These are phyloP conservation scores for Alternaria brassicicola DNA, from an alignment of 2,329 filamentous ascomycete genomes.

Conservation along the genomic window DNA sequence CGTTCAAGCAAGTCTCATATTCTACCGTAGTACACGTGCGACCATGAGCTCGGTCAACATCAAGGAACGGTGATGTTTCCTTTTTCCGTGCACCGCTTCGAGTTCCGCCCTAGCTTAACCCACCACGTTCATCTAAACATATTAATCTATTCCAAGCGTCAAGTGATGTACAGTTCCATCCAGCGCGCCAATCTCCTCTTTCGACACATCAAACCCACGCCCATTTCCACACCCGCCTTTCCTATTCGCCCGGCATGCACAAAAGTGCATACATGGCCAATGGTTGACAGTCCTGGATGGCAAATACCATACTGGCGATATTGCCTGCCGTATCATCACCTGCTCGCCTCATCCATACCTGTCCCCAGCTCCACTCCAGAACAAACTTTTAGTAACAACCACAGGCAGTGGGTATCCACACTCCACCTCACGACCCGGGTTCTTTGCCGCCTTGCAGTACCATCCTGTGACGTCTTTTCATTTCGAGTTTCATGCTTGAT, in stretches of 20 bases:
- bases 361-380: slow-evolving; percentile 27
- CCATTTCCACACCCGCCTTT: background rate
- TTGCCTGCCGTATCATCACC: slow-evolving; percentile 28
- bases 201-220: slow-evolving; percentile 2
- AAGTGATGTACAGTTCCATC: slow-evolving; percentile 18
- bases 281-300: slow-evolving; percentile 20
- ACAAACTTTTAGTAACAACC: slow-evolving; percentile 19
- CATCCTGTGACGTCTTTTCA: slow-evolving; percentile 30
- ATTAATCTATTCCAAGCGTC: slow-evolving; percentile 38
- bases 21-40: slow-evolving; percentile 1
- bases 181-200: slow-evolving; percentile 16
- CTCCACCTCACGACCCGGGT: slow-evolving; percentile 27
- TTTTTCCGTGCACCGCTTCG: slow-evolving; percentile 10
- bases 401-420: slow-evolving; percentile 28
- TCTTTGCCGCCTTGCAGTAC: slow-evolving; percentile 24
- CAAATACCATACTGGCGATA: slow-evolving; percentile 29
- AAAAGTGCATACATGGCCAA: slow-evolving; percentile 3
- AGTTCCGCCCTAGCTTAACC: slow-evolving; percentile 20
- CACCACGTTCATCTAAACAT: slow-evolving; percentile 28
- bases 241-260: slow-evolving; percentile 10
- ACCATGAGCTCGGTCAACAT: background rate
- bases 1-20: background rate
- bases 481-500: slow-evolving; percentile 31
- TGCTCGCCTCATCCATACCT: slow-evolving; percentile 17
- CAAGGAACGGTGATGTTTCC: slow-evolving; percentile 7